These are phyloP conservation scores for Huntiella bhutanensis DNA, from an alignment of 2,329 filamentous ascomycete genomes.

Conservation along the genomic window DNA sequence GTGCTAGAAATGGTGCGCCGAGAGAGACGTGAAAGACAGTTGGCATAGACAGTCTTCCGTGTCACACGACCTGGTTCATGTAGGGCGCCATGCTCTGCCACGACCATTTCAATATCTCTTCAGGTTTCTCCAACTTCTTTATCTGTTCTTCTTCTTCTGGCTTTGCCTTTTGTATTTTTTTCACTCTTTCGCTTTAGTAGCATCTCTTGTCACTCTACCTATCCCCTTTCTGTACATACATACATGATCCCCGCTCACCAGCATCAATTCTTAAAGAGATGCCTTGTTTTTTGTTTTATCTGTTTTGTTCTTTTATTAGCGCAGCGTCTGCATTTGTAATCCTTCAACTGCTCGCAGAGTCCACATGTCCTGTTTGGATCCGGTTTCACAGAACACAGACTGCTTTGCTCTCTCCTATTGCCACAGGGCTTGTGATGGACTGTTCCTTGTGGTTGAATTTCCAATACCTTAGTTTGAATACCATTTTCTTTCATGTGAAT, in stretches of 20 bases:
- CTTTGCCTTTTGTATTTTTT: slow-evolving; percentile 1
- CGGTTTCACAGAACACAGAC: background rate
- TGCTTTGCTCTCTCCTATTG: background rate
- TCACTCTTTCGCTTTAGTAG: background rate
- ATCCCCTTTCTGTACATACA: slow-evolving; percentile 5
- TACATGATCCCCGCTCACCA: background rate
- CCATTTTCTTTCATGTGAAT: no score
- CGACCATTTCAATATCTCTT: background rate
- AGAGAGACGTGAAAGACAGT: slow-evolving; percentile 17
- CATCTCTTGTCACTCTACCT: background rate
- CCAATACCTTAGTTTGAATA: no score
- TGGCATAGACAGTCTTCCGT: background rate
- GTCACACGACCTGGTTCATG: no score
- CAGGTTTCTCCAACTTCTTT: background rate
- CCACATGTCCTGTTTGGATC: background rate
- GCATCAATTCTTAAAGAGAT: slow-evolving; percentile 1
- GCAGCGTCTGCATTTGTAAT: slow-evolving; percentile 1
- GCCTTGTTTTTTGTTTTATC: background rate
- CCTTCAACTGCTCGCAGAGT: background rate
- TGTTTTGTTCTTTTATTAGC: slow-evolving; percentile 1
- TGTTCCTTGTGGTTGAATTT: no score
- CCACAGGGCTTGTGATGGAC: background rate
- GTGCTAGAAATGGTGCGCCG: slow-evolving; percentile 36
- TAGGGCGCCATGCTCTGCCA: background rate
- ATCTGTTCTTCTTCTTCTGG: background rate